Conservation (phyloP, 1,139 yeast species). For the Pichia sp. region DNA sequence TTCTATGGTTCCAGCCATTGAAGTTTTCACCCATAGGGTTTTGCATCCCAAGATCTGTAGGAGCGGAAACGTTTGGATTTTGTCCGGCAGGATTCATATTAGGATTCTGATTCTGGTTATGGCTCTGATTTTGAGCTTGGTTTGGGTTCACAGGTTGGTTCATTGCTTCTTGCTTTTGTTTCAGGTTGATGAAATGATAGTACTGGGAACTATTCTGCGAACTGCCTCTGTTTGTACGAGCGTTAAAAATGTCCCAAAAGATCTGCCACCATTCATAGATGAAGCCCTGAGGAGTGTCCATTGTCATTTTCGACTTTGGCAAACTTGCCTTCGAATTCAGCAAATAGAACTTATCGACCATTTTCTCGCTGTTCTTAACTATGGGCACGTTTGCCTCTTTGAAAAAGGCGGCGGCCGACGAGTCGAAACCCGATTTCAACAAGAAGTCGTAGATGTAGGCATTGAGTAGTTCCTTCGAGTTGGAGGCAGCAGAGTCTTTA, state of each 20-base stretch:
- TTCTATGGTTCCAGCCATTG: conserved; percentile 9
- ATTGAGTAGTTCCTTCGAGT: conserved; percentile 65
- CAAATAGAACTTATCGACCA: conserved; percentile 6
- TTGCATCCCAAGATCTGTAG: background rate
- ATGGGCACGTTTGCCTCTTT: conserved; percentile 46
- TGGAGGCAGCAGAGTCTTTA: conserved; percentile 49
- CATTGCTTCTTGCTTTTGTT: conserved; percentile 51
- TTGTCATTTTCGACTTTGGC: conserved; percentile 49
- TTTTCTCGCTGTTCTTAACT: conserved; percentile 22
- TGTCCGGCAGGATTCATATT: background rate
- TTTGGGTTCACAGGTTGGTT: background rate
- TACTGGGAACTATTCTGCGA: conserved; percentile 65
- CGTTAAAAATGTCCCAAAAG: conserved; percentile 91
- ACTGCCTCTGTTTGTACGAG: conserved; percentile 60
- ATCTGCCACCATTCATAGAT: conserved; percentile 95
- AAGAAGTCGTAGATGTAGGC: conserved; percentile 86
- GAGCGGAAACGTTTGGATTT: background rate
- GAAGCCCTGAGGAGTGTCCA: conserved; percentile 86
- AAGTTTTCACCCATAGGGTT: background rate
- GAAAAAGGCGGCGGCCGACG: conserved; percentile 68
- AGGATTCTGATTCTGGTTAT: background rate
- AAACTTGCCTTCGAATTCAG: conserved; percentile 26
- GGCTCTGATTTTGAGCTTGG: background rate
- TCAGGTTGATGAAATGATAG: conserved; percentile 62
- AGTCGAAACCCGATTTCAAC: conserved; percentile 64